Percentiles rank a stretch among this genome's conserved stretches.
phyloP scores from a whole-genome alignment of 495 filamentous ascomycete genomes.

The Bacidia gigantensis region DNA sequence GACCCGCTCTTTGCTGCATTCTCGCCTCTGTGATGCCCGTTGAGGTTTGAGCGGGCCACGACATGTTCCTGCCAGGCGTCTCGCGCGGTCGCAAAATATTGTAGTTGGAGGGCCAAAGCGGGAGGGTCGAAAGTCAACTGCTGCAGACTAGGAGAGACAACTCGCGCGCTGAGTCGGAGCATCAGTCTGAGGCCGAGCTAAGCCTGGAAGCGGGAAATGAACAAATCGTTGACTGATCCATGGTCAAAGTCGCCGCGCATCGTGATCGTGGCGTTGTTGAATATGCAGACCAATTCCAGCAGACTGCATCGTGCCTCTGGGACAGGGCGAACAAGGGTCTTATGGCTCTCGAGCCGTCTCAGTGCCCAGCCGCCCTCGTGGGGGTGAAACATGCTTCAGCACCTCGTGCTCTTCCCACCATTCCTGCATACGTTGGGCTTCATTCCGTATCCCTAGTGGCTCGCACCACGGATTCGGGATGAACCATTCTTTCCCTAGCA shows the following conservation, averaged over 20 bases:
- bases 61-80: not conserved
- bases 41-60: not conserved
- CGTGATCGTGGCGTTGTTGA: no score
- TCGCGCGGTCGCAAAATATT: not conserved
- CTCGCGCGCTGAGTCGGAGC: no score
- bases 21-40: not conserved
- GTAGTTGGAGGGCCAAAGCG: not conserved
- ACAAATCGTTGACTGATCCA: no score
- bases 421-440: slow-evolving; percentile 3
- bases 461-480: slow-evolving; percentile 11
- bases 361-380: not conserved
- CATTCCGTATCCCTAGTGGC: slow-evolving; percentile 4
- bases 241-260: no score
- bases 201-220: no score
- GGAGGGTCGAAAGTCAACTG: not conserved
- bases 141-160: no score
- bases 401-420: slow-evolving; percentile 6
- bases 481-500: slow-evolving; percentile 18
- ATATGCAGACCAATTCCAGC: no score
- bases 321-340: no score
- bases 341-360: no score
- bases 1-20: no score
- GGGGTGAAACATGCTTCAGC: not conserved
- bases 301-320: no score
- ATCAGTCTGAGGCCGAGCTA: no score